Conservation (phyloP, 2,329 filamentous ascomycete genomes). For the Plenodomus lindquistii region DNA sequence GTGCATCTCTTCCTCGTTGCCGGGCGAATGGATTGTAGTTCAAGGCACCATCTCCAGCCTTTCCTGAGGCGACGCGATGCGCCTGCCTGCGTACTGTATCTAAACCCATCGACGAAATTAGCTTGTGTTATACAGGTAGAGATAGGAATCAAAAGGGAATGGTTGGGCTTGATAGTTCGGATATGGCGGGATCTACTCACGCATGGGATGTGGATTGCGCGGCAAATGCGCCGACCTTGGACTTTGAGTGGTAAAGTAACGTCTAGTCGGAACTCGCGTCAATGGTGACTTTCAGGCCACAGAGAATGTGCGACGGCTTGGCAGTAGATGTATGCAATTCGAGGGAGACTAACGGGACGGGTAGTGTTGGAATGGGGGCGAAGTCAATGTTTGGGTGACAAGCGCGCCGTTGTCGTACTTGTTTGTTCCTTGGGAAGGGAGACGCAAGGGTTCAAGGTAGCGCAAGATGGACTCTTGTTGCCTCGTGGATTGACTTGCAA, state of each 20-base stretch:
- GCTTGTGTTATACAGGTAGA: conserved; percentile 7
- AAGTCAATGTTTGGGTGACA: conserved; percentile 12
- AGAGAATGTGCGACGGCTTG: background rate
- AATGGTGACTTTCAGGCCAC: conserved; percentile 3
- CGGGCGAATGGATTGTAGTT: conserved; percentile 44
- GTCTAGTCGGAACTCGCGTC: conserved; percentile 6
- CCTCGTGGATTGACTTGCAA: conserved; percentile 4
- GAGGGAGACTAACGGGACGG: conserved; percentile 12
- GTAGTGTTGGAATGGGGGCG: conserved; percentile 10
- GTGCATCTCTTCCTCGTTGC: conserved; percentile 26
- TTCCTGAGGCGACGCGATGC: conserved; percentile 39
- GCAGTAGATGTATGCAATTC: conserved; percentile 6
- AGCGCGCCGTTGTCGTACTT: conserved; percentile 11
- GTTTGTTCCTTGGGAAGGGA: conserved; percentile 3
- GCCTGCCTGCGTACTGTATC: conserved; percentile 43
- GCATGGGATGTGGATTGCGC: conserved; percentile 22
- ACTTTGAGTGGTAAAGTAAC: conserved; percentile 3
- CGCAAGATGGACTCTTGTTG: conserved; percentile 5
- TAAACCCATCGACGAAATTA: conserved; percentile 21
- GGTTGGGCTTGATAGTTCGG: conserved; percentile 4
- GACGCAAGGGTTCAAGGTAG: conserved; percentile 5
- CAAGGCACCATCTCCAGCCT: conserved; percentile 21
- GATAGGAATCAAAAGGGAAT: background rate
- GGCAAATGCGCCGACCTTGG: conserved; percentile 20
- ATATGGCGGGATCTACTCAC: conserved; percentile 28